Evolutionary conservation across 2,329 filamentous ascomycete species (phyloP).

Genomic region (Colletotrichum agaves): DNA sequence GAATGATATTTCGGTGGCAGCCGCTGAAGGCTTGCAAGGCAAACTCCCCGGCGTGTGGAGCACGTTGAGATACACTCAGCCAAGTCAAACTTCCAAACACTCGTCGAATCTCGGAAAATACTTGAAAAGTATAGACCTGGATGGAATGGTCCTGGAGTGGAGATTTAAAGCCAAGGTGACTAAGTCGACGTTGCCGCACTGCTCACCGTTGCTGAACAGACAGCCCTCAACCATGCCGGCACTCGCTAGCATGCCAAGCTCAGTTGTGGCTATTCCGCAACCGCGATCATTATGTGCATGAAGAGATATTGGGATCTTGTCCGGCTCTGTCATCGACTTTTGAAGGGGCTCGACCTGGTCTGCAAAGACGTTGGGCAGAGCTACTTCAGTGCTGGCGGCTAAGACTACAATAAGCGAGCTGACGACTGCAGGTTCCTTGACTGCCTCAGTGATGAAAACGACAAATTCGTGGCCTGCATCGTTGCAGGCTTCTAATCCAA

Average conservation of each 20-base stretch:
- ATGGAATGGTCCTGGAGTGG: constrained; percentile 5
- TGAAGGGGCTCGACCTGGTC: constrained; percentile 16
- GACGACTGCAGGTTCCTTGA: no score
- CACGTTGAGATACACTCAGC: not conserved
- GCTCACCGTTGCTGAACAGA: constrained; percentile 24
- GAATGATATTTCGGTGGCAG: constrained; percentile 21
- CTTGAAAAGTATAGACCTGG: constrained; percentile 14
- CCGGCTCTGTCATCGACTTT: not conserved
- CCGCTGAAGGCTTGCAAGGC: constrained; percentile 20
- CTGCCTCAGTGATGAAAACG: constrained; percentile 3
- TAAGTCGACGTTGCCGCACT: constrained; percentile 14
- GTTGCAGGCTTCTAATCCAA: constrained; percentile 12
- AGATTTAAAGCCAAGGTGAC: constrained; percentile 19
- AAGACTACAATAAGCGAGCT: not conserved
- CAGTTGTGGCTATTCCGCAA: not conserved
- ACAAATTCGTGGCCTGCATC: constrained; percentile 8
- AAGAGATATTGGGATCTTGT: constrained; percentile 6
- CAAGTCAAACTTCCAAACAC: constrained; percentile 14
- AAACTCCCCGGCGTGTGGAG: constrained; percentile 20
- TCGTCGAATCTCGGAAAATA: not conserved
- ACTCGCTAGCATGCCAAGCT: constrained; percentile 13
- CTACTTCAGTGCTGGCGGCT: constrained; percentile 11
- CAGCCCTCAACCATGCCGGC: constrained; percentile 19
- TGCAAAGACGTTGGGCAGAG: constrained; percentile 19
- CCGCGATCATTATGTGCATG: constrained; percentile 22